Conservation (phyloP, 2,329 filamentous ascomycete genomes). For the Thielaviopsis punctulata region DNA sequence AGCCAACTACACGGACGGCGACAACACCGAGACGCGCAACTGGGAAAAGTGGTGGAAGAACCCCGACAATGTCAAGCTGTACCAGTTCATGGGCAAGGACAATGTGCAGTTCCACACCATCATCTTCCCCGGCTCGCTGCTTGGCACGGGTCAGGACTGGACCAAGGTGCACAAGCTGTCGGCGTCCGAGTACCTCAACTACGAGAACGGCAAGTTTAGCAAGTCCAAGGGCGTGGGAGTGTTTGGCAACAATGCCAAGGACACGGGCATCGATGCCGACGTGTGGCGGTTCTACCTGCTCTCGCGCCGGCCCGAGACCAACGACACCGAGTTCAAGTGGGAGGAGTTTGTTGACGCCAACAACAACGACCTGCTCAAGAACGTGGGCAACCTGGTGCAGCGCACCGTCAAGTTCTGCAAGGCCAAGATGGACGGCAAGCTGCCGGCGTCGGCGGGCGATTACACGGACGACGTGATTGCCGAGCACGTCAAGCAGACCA, state of each 20-base stretch:
- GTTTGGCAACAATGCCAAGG: conserved; percentile 76
- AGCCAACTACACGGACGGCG: conserved; percentile 57
- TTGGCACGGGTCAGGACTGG: conserved; percentile 74
- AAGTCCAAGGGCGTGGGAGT: conserved; percentile 82
- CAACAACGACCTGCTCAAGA: conserved; percentile 74
- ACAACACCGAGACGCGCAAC: conserved; percentile 33
- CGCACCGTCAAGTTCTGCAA: conserved; percentile 60
- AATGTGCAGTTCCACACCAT: conserved; percentile 48
- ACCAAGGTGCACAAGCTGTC: conserved; percentile 78
- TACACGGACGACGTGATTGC: conserved; percentile 39
- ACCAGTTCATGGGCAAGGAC: conserved; percentile 85
- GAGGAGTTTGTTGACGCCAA: conserved; percentile 64
- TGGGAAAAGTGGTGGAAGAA: conserved; percentile 95
- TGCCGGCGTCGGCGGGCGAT: conserved; percentile 40
- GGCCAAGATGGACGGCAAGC: conserved; percentile 52
- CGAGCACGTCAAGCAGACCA: conserved; percentile 43
- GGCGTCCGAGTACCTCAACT: conserved; percentile 75
- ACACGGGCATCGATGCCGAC: conserved; percentile 67
- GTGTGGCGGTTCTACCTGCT: conserved; percentile 93
- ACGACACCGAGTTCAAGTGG: conserved; percentile 86
- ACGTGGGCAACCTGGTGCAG: conserved; percentile 60
- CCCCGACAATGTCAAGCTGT: conserved; percentile 71
- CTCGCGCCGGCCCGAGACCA: conserved; percentile 66
- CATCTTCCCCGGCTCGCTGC: conserved; percentile 75
- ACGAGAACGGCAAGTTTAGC: conserved; percentile 80